phyloP scores from a whole-genome alignment of 257 asterid species.

The Fraxinus anomala region DNA sequence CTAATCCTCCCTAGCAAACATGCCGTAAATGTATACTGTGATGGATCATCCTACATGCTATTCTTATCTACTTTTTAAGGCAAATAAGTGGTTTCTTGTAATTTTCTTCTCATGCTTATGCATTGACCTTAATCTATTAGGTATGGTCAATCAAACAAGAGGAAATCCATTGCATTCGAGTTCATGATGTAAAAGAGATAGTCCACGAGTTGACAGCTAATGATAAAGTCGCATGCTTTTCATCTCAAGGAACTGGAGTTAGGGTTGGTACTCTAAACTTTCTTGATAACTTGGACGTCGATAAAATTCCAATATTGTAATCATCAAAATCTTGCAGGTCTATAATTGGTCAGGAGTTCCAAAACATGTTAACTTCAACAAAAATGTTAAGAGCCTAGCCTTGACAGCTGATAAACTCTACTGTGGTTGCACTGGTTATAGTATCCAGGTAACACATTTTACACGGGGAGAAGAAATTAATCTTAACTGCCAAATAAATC shows the following conservation, averaged over 20 bases:
- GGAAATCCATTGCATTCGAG: slow-evolving; percentile 71
- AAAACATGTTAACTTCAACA: slow-evolving; percentile 63
- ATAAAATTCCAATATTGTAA: neutral
- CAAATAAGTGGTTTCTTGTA: neutral
- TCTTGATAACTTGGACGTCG: neutral
- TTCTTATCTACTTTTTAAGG: neutral
- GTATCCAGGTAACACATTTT: slow-evolving; percentile 54
- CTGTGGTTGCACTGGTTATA: slow-evolving; percentile 73
- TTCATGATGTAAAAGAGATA: slow-evolving; percentile 76
- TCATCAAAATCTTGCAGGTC: slow-evolving; percentile 45
- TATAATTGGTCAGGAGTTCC: slow-evolving; percentile 73
- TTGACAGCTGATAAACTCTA: slow-evolving; percentile 62
- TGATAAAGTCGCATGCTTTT: slow-evolving; percentile 52
- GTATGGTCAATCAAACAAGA: slow-evolving; percentile 82
- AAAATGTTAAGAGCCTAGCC: slow-evolving; percentile 59
- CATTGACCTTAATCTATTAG: slow-evolving; percentile 33
- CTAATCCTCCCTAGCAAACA: neutral
- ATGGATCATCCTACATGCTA: neutral
- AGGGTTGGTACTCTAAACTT: slow-evolving; percentile 45
- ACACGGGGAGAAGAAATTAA: neutral
- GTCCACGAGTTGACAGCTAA: slow-evolving; percentile 61
- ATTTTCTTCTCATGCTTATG: neutral
- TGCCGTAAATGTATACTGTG: neutral
- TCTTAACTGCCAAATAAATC: neutral
- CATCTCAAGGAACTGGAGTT: slow-evolving; percentile 72